Evolutionary conservation across 768 basidiomycete species (phyloP), one percentile per base, ranked within the genome.

Genomic region (Amylocystis lapponica): DNA sequence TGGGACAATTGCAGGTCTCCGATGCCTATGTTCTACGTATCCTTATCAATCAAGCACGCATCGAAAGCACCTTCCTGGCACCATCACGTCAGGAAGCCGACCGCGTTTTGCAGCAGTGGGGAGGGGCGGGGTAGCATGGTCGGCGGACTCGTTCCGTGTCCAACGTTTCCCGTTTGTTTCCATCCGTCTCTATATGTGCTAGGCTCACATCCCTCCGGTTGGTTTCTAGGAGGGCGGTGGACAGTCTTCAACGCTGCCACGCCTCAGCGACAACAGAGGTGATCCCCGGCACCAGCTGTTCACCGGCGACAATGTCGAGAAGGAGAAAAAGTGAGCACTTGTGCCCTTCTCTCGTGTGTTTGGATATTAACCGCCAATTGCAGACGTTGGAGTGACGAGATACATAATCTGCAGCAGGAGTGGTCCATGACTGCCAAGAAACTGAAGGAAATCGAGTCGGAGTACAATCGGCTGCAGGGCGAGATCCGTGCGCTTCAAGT

Each of bases 11-110:
- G 19, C 52, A 97, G 92, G 71, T 95, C 48, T 71, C 76, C 12
- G 71, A 95, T 50, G 74, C 75, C 27, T 80, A 79, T 46, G 86
- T 94, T 2, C 67, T 81, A 22, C 87, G 92, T 39, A 71, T 93
- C 26, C 60, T 99, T 34, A 83, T 98, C 63, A 91, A 92, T 60
- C 68, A 72, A 39, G 65, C 67, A 17, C 66, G 60, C 34, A 87
- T 96, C 38, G 96, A 99, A 61, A 68, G 73, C 13, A 75, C 71
- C 3, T 62, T 91, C 8, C 71, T 98, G 17, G 79, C 85, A 0
- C 56, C 53, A 2, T 76, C 66, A 8, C 88, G 91, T 64, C 58
- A 55, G 0, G 76, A 81, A 27, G 93, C 78, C 1, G 79, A 92
- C 46, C 49, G 66, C 1, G 62, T 74, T 20, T 64, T 86, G 30